Conservation (phyloP, 768 basidiomycete genomes). For the Mycena kentingensis region DNA sequence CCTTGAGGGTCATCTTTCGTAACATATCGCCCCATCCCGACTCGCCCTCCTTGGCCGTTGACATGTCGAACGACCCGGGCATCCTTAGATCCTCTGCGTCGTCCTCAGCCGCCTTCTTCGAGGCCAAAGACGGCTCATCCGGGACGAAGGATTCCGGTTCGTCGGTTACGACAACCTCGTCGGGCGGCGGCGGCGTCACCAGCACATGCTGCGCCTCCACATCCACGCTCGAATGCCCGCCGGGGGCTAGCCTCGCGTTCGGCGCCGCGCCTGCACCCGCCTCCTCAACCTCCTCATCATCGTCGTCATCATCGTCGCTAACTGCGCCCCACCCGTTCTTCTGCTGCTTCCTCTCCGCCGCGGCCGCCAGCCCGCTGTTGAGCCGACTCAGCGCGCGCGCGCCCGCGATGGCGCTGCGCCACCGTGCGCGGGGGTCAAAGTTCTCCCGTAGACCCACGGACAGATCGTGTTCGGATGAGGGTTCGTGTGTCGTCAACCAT, state of each 20-base stretch:
- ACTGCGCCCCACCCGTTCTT: constrained; percentile 30
- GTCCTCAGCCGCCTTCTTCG: constrained; percentile 20
- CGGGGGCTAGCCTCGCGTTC: background rate
- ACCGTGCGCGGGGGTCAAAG: constrained; percentile 74
- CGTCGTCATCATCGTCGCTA: constrained; percentile 36
- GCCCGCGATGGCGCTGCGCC: constrained; percentile 69
- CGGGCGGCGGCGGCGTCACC: constrained; percentile 36
- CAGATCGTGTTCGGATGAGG: constrained; percentile 76
- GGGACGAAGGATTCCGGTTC: constrained; percentile 9
- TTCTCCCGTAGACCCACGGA: constrained; percentile 72
- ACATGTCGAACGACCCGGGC: constrained; percentile 54
- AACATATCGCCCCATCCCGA: constrained; percentile 35
- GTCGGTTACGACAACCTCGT: constrained; percentile 18
- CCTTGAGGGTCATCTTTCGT: constrained; percentile 29
- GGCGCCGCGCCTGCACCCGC: constrained; percentile 13
- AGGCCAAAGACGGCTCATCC: constrained; percentile 18
- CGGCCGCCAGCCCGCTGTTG: constrained; percentile 30
- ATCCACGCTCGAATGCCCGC: constrained; percentile 19
- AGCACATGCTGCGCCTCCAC: constrained; percentile 45
- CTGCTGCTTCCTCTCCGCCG: constrained; percentile 28
- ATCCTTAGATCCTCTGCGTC: constrained; percentile 42
- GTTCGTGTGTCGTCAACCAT: constrained; percentile 74
- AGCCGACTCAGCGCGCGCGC: constrained; percentile 47
- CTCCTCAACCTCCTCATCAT: constrained; percentile 33
- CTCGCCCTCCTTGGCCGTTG: constrained; percentile 8